A percentile compares a stretch with the other conserved stretches of the same genome.
Evolutionary conservation across 139 green algal genomes (phyloP).

Genomic region (Yamagishiella unicocca): DNA sequence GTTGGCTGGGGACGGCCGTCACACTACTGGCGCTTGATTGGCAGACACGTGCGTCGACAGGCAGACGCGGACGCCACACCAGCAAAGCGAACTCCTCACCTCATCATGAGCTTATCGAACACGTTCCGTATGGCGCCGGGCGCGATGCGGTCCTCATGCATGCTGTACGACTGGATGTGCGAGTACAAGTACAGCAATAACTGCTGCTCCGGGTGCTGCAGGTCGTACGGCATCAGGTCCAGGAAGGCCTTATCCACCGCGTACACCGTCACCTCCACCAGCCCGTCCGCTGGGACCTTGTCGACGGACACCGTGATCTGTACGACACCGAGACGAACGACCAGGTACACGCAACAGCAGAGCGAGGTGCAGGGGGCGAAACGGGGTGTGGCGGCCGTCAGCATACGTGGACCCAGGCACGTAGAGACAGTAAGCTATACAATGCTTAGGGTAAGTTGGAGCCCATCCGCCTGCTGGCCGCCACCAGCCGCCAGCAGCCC

Average conservation of each 20-base stretch:
- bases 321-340: no score
- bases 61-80: no score
- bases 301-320: background rate
- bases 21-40: no score
- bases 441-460: no score
- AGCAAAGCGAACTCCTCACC: background rate
- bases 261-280: slow-evolving; percentile 60
- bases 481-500: no score
- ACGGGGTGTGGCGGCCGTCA: no score
- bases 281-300: background rate
- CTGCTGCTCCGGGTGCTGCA: slow-evolving; percentile 32
- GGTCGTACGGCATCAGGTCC: slow-evolving; percentile 66
- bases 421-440: no score
- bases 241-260: slow-evolving; percentile 69
- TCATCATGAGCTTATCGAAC: background rate
- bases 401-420: no score
- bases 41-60: no score
- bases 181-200: background rate
- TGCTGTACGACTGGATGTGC: background rate
- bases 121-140: slow-evolving; percentile 32
- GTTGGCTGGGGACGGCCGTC: background rate
- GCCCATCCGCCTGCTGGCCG: no score
- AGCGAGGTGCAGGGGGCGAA: no score
- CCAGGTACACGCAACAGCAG: no score
- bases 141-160: slow-evolving; percentile 23